Evolutionary conservation across 352 stramenopile genomes (phyloP).

Genomic region (Phytophthora litchii): DNA sequence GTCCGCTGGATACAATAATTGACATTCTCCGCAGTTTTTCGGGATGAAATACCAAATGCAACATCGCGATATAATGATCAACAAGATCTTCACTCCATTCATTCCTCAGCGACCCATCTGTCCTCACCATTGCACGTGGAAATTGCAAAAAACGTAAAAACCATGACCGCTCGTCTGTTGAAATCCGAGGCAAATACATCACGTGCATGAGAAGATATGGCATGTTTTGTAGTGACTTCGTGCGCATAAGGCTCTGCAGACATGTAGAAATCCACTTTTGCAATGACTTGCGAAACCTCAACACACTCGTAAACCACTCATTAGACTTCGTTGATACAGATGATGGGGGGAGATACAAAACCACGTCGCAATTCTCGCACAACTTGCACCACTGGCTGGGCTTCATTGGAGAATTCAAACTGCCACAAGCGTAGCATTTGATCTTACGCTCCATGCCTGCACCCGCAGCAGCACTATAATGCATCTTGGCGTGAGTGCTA

Average conservation of each 20-base stretch:
- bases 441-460: conserved; percentile 60
- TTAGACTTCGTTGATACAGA: conserved; percentile 79
- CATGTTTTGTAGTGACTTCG: conserved; percentile 75
- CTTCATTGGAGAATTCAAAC: conserved; percentile 69
- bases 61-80: conserved; percentile 86
- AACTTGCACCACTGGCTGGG: conserved; percentile 75
- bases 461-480: conserved; percentile 33
- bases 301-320: conserved; percentile 80
- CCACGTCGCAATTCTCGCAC: conserved; percentile 75
- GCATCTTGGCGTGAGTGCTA: conserved; percentile 37
- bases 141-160: conserved; percentile 85
- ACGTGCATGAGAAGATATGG: conserved; percentile 86
- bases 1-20: conserved; percentile 71
- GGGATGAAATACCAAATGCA: conserved; percentile 87
- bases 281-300: conserved; percentile 75
- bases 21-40: conserved; percentile 79
- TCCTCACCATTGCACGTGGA: conserved; percentile 63
- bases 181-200: conserved; percentile 84
- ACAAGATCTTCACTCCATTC: conserved; percentile 85
- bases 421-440: conserved; percentile 81
- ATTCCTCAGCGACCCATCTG: conserved; percentile 56
- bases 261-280: conserved; percentile 86
- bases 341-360: conserved; percentile 79
- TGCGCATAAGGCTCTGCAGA: conserved; percentile 61
- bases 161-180: conserved; percentile 81